Percentiles rank a stretch among this genome's conserved stretches.
phyloP scores from a whole-genome alignment of 768 basidiomycete genomes.

The Tylopilus sp. region DNA sequence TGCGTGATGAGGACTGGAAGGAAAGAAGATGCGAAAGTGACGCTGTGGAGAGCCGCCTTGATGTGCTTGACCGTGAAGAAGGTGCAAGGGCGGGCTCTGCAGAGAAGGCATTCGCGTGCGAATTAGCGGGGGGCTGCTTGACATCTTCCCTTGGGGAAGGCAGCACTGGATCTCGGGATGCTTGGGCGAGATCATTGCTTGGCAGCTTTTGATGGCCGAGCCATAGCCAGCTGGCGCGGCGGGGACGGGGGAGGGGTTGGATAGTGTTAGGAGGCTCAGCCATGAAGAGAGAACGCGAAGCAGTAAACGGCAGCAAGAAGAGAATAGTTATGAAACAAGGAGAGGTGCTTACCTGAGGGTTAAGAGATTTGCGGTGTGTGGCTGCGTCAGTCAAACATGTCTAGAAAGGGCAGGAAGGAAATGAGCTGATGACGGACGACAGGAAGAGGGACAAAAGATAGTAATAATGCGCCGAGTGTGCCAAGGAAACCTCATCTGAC shows the following conservation, averaged over 20 bases:
- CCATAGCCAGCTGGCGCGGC: constrained; percentile 29
- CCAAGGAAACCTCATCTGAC: constrained; percentile 9
- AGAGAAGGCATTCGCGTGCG: neutral
- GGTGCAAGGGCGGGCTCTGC: neutral
- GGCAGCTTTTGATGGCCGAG: constrained; percentile 21
- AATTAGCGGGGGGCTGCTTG: neutral
- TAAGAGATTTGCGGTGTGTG: constrained; percentile 25
- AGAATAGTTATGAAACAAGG: constrained; percentile 12
- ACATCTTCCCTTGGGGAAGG: constrained; percentile 17
- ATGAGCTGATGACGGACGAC: constrained; percentile 10
- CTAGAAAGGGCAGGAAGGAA: constrained; percentile 25
- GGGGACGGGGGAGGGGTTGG: constrained; percentile 12
- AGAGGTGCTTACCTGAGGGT: constrained; percentile 29
- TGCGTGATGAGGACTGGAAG: constrained; percentile 18
- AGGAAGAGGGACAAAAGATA: neutral
- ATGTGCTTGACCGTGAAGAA: constrained; percentile 21
- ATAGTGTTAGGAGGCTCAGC: constrained; percentile 12
- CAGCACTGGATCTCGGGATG: constrained; percentile 16
- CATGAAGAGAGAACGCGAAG: constrained; percentile 19
- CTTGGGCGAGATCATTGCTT: constrained; percentile 14
- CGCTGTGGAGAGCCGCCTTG: constrained; percentile 21
- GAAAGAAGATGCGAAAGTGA: constrained; percentile 26
- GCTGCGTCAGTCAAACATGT: constrained; percentile 27
- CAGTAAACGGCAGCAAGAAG: constrained; percentile 8
- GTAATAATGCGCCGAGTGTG: neutral